These are phyloP conservation scores for Cyclostephanos tholiformis DNA, from an alignment of 108 stramenopile species.

Conservation along the genomic window DNA sequence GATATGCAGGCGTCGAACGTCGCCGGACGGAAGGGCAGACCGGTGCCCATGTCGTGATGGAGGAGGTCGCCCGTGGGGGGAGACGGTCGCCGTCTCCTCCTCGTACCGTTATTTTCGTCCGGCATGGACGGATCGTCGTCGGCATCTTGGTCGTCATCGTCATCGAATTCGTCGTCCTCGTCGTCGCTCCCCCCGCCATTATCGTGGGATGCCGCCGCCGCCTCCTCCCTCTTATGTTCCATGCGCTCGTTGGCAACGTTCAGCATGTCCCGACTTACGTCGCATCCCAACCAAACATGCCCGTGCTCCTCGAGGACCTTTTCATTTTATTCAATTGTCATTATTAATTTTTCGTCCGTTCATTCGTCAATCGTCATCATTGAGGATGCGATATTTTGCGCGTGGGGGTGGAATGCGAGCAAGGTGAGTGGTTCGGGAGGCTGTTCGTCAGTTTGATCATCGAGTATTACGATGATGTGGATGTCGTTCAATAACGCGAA, in stretches of 20 bases:
- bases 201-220: slow-evolving; percentile 25
- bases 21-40: slow-evolving; percentile 97
- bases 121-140: slow-evolving; percentile 35
- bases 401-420: not conserved
- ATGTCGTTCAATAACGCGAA: no score
- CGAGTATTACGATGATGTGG: no score
- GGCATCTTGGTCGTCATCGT: slow-evolving; percentile 28
- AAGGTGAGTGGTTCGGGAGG: no score
- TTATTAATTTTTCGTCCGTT: not conserved
- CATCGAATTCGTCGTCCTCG: slow-evolving; percentile 20
- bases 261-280: slow-evolving; percentile 97
- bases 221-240: slow-evolving; percentile 60
- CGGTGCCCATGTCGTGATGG: slow-evolving; percentile 98
- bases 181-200: not conserved
- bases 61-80: slow-evolving; percentile 78
- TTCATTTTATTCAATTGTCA: no score
- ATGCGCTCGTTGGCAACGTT: slow-evolving; percentile 92
- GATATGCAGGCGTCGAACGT: slow-evolving; percentile 99
- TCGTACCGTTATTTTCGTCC: slow-evolving; percentile 45
- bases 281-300: slow-evolving; percentile 96
- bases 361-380: no score
- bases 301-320: slow-evolving; percentile 90
- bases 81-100: slow-evolving; percentile 14
- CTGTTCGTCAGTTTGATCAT: no score
- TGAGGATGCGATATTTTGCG: not conserved